Evolutionary conservation across 1,284 basidiomycete genomes (phyloP), one percentile per base, ranked within the genome.

Genomic region (Irpex lacteus): DNA sequence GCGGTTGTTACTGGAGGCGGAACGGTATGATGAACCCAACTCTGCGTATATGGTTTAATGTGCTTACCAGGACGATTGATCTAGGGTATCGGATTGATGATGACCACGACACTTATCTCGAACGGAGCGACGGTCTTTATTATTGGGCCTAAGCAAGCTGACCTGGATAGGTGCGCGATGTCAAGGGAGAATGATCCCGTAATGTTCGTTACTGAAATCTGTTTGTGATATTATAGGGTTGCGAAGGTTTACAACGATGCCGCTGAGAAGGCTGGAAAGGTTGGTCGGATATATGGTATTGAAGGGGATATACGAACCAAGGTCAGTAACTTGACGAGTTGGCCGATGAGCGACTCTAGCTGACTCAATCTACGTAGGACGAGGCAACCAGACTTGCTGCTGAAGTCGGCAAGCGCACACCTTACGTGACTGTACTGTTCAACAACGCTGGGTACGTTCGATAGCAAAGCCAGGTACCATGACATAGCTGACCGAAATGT

Each of bases 51-150:
- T 5, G 13, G 26, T 26, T 56, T 26, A 49, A 19, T 60, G 1
- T 18, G 9, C n/a, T 4, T 7, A 26, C 37, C 19, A 6, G 8
- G 18, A 21, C 19, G 49, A 36, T 18, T 9, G 26, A 26, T 18
- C n/a, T 38, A 84, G 82, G 82, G 82, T 0, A 84, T 83, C 32
- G 82, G 82, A 1, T 66, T 82, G 32, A 83, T 84, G 79, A 81
- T 82, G 36, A 77, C 73, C 57, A 77, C 77, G 4, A 79, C 81
- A 1, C 70, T 84, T 4, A 69, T 82, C n/a, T 78, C 81, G 1
- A 85, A 85, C 61, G 82, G 82, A 5, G 82, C 82, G 0, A 80
- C 74, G 0, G 82, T 84, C 0, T 84, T 81, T 60, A 81, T 82
- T 61, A 77, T 83, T 44, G 82, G 82, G 0, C 80, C 77, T 0